Percentiles rank a stretch among this genome's conserved stretches.
Conservation (phyloP, 1,139 yeast species). For the Lodderomyces margitis region DNA sequence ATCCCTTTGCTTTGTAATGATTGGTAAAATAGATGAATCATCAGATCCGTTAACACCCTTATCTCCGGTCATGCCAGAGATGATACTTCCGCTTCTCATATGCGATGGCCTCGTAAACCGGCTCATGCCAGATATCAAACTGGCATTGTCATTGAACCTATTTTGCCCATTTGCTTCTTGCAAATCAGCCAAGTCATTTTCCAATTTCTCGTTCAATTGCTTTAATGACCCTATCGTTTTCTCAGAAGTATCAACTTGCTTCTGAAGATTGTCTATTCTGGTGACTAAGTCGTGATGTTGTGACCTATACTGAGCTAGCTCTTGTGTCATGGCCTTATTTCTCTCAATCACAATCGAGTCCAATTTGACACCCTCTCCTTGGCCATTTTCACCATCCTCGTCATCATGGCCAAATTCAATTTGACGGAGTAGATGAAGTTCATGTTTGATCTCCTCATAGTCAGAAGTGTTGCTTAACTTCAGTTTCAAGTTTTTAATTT, state of each 20-base stretch:
- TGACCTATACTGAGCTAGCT: slow-evolving; percentile 56
- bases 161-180: slow-evolving; percentile 35
- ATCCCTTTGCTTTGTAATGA: slow-evolving; percentile 92
- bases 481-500: slow-evolving; percentile 48
- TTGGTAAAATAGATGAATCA: slow-evolving; percentile 66
- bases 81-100: slow-evolving; percentile 35
- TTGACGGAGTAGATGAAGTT: slow-evolving; percentile 66
- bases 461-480: slow-evolving; percentile 51
- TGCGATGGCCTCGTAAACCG: slow-evolving; percentile 34
- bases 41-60: slow-evolving; percentile 18
- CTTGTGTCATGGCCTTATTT: slow-evolving; percentile 60
- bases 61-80: slow-evolving; percentile 34
- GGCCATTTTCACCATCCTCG: slow-evolving; percentile 21
- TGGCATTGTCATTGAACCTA: slow-evolving; percentile 62
- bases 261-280: slow-evolving; percentile 42
- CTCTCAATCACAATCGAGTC: slow-evolving; percentile 55
- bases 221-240: slow-evolving; percentile 35
- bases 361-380: slow-evolving; percentile 17
- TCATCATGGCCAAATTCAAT: slow-evolving; percentile 65
- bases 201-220: slow-evolving; percentile 58
- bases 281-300: slow-evolving; percentile 41
- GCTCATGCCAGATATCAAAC: slow-evolving; percentile 62
- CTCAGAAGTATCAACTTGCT: slow-evolving; percentile 32
- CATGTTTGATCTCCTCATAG: slow-evolving; percentile 77
- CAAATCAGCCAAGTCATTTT: slow-evolving; percentile 60